Evolutionary conservation across 805 yeast genomes (phyloP), one percentile per base, ranked within the genome.

Genomic region (Spathaspora girioi): DNA sequence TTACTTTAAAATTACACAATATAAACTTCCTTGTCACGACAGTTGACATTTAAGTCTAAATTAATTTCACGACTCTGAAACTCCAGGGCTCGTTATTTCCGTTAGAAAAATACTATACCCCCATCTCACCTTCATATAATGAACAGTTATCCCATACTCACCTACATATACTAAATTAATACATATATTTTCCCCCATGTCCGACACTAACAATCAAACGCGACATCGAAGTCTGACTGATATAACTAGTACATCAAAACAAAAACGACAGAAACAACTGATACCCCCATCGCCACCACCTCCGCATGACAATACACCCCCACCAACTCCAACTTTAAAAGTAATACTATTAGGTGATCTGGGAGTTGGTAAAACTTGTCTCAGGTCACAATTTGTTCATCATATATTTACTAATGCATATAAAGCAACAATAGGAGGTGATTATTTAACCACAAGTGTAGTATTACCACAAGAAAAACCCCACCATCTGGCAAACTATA

Each of bases 381-480:
- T 81, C 3, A 65, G 86, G 48, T 69, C 81, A 3, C 85, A 80
- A 59, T 79, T 76, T 59, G 74, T 81, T 6, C 82, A 81, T 55
- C 83, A 77, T 50, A 70, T 77, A 41, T 81, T 81, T 60, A 73
- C 82, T 51, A 76, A 74, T 55, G 82, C 81, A 10, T 81, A 81
- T 59, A 73, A 78, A 59, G 83, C 84, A 42, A 80, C 86, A 7
- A 78, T 81, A 4, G 85, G 85, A 10, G 84, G 83, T 1, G 85
- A 81, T 56, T 81, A 77, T 60, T 62, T 81, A 46, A 79, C 84
- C 2, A 70, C 79, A 19, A 67, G 67, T 26, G 63, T 73, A 5
- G 41, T 41, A 20, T 45, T 59, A 40, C 56, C 61, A 4, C 44
- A 42, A 7, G 44, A 46, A 19, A 14, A 17, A 20, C 35, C 38